phyloP scores from a whole-genome alignment of 2,329 filamentous ascomycete genomes.

The Fusarium scirpi region DNA sequence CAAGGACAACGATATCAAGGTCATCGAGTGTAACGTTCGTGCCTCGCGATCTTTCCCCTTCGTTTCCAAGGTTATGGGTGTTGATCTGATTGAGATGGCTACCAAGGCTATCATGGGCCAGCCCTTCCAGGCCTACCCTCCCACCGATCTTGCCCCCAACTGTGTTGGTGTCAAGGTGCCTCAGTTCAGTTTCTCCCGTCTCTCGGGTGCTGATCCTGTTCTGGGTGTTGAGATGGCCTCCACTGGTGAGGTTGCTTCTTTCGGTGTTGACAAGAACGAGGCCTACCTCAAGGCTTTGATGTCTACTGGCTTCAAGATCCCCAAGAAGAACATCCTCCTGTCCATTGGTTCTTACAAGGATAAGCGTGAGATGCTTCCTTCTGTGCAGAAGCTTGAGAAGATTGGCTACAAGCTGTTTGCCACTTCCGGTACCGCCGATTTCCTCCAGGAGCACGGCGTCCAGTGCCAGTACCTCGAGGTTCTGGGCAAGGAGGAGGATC shows the following conservation, averaged over 20 bases:
- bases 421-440: conserved; percentile 96
- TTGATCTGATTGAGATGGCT: conserved; percentile 97
- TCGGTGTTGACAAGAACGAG: conserved; percentile 95
- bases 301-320: conserved; percentile 95
- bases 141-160: conserved; percentile 78
- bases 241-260: conserved; percentile 97
- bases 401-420: conserved; percentile 96
- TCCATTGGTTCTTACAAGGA: conserved; percentile 98
- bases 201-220: conserved; percentile 95
- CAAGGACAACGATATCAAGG: conserved; percentile 99
- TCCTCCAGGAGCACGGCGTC: conserved; percentile 91
- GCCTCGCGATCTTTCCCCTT: conserved; percentile 98
- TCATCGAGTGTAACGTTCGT: conserved; percentile 98
- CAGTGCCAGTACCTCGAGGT: conserved; percentile 94
- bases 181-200: conserved; percentile 97
- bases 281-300: conserved; percentile 97
- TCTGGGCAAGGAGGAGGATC: conserved; percentile 81
- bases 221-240: conserved; percentile 99
- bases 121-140: conserved; percentile 85
- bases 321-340: conserved; percentile 93
- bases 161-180: conserved; percentile 98
- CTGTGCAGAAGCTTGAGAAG: conserved; percentile 87
- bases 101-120: conserved; percentile 95
- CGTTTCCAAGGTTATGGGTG: conserved; percentile 97
- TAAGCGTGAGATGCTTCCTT: conserved; percentile 96